Base-by-base conservation (phyloP, 768 basidiomycete species). In the Tremella mesenterica region DNA sequence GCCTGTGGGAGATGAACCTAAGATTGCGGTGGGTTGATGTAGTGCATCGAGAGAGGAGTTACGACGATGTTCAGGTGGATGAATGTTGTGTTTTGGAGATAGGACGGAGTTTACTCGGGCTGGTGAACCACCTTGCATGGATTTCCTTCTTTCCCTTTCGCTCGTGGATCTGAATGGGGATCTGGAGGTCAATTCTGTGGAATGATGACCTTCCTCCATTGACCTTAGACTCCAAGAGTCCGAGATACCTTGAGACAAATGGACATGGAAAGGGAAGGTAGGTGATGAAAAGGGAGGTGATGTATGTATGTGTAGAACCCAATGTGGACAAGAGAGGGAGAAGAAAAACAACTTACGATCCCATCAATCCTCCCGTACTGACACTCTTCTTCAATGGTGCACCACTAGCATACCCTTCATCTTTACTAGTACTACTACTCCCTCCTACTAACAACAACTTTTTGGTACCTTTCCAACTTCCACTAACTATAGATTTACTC, bases 381-480 rank as follows among this genome's bases (percentile, higher is more conserved):
- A 67, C 54, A 46, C 67, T 67, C 59, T 73, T 73, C 51, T 64
- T 67, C 18, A 73, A 55, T 9, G 71, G 70, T 23, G 65, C 62
- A 25, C 65, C 65, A 13, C 55, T 48, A 6, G 31, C 44, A 33
- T 57, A 61, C 3, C 38, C 46, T 26, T 58, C 54, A 31, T 58
- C 52, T 28, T 49, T 50, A 7, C 58, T 54, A n/a, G 58, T 59
- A 18, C 12, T 36, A 48, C 67, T 58, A 38, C 29, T 30, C 71
- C 58, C n/a, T 74, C 75, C 50, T 65, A 41, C 71, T n/a, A n/a
- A n/a, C 45, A 75, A 59, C 33, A 77, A 64, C 55, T 73, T 75
- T 66, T 74, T 75, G 25, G 72, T 65, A 23, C 56, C 62, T 49
- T 69, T 69, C 68, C 68, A 70, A 36, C 57, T 60, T 30, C 61